Conservation (phyloP, 2,329 filamentous ascomycete species). For the Metarhizium sp. region DNA sequence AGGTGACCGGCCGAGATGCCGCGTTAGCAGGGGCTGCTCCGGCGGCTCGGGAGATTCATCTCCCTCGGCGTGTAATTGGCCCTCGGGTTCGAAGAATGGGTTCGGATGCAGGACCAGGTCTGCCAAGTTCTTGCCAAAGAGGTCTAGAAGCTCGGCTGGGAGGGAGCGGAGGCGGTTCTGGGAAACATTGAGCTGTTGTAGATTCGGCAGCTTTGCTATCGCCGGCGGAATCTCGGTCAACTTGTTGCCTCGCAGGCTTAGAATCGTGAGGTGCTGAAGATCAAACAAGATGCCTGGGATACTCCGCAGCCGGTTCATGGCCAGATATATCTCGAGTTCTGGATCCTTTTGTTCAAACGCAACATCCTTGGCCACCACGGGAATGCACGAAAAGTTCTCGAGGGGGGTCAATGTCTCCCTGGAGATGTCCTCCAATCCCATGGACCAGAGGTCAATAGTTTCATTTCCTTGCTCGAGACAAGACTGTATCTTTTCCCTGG, state of each 20-base stretch:
- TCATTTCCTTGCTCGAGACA: conserved; percentile 52
- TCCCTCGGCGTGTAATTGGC: background rate
- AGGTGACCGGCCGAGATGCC: conserved; percentile 20
- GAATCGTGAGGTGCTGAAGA: conserved; percentile 50
- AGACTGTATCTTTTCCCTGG: conserved; percentile 34
- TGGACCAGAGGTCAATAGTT: conserved; percentile 50
- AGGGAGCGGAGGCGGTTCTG: conserved; percentile 53
- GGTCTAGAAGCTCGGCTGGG: conserved; percentile 52
- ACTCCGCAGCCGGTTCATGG: conserved; percentile 44
- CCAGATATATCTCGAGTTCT: conserved; percentile 51
- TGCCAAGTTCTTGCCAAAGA: conserved; percentile 41
- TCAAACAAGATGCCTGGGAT: conserved; percentile 54
- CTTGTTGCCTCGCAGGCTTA: conserved; percentile 57
- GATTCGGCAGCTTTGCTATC: conserved; percentile 47
- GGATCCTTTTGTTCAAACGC: conserved; percentile 51
- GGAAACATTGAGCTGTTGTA: conserved; percentile 56
- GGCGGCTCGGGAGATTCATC: background rate
- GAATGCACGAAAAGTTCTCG: conserved; percentile 43
- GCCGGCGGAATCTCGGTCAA: conserved; percentile 51
- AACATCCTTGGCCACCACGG: conserved; percentile 44
- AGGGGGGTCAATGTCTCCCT: conserved; percentile 49
- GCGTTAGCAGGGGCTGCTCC: conserved; percentile 14
- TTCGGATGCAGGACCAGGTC: conserved; percentile 54
- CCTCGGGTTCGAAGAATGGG: conserved; percentile 41
- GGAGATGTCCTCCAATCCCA: conserved; percentile 43